Conservation (phyloP, 192 early-diverging fungal genomes). For the Piromyces finnis region DNA sequence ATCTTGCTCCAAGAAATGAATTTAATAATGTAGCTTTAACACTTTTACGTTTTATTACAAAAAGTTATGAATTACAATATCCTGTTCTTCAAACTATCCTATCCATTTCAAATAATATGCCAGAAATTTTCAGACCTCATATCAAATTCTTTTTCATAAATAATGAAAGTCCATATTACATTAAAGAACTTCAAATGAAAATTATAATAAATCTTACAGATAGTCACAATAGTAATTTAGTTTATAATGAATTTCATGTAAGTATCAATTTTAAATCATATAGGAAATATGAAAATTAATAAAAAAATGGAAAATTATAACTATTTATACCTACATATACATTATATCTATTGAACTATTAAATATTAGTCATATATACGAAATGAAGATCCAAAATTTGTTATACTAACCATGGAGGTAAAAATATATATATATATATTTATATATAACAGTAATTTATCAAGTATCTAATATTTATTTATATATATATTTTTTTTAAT, state of each 20-base stretch:
- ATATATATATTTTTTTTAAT: too few species aligned
- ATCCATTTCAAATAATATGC: neutral
- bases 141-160: neutral
- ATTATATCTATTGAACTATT: too few species aligned
- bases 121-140: neutral
- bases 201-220: neutral
- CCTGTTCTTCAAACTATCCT: neutral
- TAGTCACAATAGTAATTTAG: neutral
- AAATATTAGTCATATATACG: neutral
- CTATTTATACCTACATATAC: too few species aligned
- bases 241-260: neutral
- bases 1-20: neutral
- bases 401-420: neutral
- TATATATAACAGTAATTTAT: too few species aligned
- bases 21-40: neutral
- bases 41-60: neutral
- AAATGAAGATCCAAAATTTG: neutral
- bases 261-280: neutral
- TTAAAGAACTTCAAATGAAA: neutral
- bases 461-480: too few species aligned
- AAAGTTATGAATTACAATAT: neutral
- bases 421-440: too few species aligned
- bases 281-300: too few species aligned
- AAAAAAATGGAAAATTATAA: too few species aligned
- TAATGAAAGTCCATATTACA: neutral